Conservation (phyloP, 768 basidiomycete species). For the Candolleomyces eurysporus region DNA sequence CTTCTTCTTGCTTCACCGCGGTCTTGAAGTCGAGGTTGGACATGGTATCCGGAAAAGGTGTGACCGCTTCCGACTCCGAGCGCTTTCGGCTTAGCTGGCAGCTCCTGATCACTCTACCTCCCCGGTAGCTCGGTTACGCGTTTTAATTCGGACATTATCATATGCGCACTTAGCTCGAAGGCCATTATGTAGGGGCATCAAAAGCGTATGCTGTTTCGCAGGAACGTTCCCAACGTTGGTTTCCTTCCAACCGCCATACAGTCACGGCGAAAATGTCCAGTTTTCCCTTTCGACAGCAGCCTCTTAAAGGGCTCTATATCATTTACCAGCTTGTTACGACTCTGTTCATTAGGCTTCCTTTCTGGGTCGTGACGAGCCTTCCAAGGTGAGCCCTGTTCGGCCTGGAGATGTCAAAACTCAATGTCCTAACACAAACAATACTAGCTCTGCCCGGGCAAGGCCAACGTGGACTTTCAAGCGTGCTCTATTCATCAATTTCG, state of each 20-base stretch:
- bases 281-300: constrained; percentile 39
- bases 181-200: too few species aligned
- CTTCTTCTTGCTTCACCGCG: constrained; percentile 65
- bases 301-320: constrained; percentile 49
- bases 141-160: too few species aligned
- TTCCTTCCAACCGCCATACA: too few species aligned
- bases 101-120: too few species aligned
- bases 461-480: constrained; percentile 45
- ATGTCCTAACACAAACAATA: neutral
- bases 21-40: constrained; percentile 49
- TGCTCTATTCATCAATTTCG: constrained; percentile 31
- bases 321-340: constrained; percentile 38
- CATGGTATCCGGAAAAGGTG: constrained; percentile 18
- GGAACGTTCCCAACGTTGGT: too few species aligned
- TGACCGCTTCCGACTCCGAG: too few species aligned
- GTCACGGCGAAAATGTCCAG: too few species aligned
- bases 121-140: too few species aligned
- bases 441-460: constrained; percentile 42
- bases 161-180: too few species aligned
- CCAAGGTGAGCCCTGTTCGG: constrained; percentile 27
- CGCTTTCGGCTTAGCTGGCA: too few species aligned
- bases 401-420: neutral
- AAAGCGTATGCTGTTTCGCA: too few species aligned
- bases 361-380: constrained; percentile 42
- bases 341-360: constrained; percentile 43